These are phyloP conservation scores for Ophiostoma perfectum DNA, from an alignment of 2,329 filamentous ascomycete genomes.

Conservation along the genomic window DNA sequence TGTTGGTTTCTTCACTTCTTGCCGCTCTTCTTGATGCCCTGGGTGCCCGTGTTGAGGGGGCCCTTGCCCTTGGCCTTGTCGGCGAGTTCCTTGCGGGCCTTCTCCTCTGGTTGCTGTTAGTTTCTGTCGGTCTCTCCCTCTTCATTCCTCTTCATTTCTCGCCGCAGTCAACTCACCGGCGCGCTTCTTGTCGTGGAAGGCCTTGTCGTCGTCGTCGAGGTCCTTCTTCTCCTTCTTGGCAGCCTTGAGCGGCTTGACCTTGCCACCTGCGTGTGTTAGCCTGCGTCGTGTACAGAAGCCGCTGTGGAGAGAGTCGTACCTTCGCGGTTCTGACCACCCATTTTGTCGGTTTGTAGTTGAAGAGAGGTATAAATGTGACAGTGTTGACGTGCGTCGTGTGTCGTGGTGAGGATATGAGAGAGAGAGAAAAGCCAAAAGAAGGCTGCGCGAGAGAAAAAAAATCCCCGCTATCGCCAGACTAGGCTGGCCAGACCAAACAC, in stretches of 20 bases:
- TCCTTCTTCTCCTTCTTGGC: constrained; percentile 81
- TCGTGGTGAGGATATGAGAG: background rate
- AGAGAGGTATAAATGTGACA: background rate
- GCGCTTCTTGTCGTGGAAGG: constrained; percentile 75
- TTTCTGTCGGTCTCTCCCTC: background rate
- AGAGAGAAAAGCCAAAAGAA: constrained; percentile 12
- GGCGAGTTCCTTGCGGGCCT: constrained; percentile 79
- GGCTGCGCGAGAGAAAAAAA: constrained; percentile 18
- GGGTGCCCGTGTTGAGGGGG: constrained; percentile 73
- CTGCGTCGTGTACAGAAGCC: constrained; percentile 6
- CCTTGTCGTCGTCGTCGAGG: constrained; percentile 79
- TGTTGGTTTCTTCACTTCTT: constrained; percentile 59
- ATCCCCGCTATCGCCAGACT: constrained; percentile 17
- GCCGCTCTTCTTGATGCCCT: constrained; percentile 97
- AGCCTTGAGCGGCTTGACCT: constrained; percentile 79
- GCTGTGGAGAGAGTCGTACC: constrained; percentile 37
- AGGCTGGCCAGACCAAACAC: background rate
- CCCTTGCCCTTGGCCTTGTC: constrained; percentile 81
- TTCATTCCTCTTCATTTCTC: background rate
- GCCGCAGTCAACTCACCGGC: constrained; percentile 57
- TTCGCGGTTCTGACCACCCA: constrained; percentile 64
- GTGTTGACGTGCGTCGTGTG: background rate
- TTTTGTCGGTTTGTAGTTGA: constrained; percentile 34
- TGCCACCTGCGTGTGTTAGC: constrained; percentile 56
- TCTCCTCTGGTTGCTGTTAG: constrained; percentile 55